Evolutionary conservation across 1,284 basidiomycete genomes (phyloP).

Genomic region (Porodaedalea pini): DNA sequence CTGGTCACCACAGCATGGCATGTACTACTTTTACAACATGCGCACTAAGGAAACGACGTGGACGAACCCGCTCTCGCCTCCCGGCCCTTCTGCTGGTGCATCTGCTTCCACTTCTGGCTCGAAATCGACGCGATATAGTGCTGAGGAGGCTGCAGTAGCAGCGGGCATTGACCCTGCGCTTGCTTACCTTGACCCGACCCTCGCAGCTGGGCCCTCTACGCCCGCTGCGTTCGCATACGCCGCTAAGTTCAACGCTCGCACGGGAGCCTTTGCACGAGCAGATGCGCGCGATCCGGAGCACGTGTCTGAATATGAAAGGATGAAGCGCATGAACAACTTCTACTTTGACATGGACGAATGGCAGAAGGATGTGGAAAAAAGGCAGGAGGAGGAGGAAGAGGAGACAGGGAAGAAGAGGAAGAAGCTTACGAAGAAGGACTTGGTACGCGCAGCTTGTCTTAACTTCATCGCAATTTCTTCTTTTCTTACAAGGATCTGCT

Average conservation of each 20-base stretch:
- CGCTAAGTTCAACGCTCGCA: constrained; percentile 82
- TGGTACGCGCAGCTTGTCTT: constrained; percentile 51
- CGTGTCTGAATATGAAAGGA: constrained; percentile 78
- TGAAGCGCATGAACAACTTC: constrained; percentile 82
- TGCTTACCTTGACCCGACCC: constrained; percentile 75
- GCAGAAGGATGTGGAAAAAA: constrained; percentile 67
- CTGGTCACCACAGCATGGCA: constrained; percentile 75
- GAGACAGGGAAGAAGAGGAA: constrained; percentile 61
- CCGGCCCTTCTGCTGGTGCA: constrained; percentile 16
- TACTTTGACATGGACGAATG: constrained; percentile 86
- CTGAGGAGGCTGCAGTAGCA: constrained; percentile 61
- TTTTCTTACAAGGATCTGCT: constrained; percentile 21
- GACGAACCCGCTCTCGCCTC: constrained; percentile 66
- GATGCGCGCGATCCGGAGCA: constrained; percentile 71
- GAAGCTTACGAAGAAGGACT: constrained; percentile 78
- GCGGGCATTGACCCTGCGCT: constrained; percentile 84
- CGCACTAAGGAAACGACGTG: constrained; percentile 82
- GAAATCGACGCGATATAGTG: constrained; percentile 37
- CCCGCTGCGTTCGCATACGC: constrained; percentile 48
- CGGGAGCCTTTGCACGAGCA: constrained; percentile 69
- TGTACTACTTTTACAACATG: constrained; percentile 88
- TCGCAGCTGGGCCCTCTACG: constrained; percentile 44
- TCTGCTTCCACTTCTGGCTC: constrained; percentile 28
- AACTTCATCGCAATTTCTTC: constrained; percentile 7
- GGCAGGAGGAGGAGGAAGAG: constrained; percentile 51